These are phyloP conservation scores for Plectosphaerella sp. DNA, from an alignment of 2,329 filamentous ascomycete genomes.

Conservation along the genomic window DNA sequence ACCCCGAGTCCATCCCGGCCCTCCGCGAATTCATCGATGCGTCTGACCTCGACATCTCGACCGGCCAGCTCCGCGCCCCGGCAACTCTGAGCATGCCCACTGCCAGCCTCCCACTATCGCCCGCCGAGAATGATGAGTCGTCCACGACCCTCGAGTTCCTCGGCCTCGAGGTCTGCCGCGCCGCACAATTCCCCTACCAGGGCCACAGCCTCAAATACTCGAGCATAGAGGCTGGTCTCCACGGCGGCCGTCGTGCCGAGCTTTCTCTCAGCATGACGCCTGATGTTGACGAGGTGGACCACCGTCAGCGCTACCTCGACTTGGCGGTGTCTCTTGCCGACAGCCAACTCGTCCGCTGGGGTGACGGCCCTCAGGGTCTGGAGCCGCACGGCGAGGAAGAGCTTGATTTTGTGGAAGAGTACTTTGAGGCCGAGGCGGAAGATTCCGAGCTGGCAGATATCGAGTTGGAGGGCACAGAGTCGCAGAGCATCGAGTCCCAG, in stretches of 20 bases:
- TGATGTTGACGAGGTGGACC: background rate
- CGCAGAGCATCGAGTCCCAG: too few species aligned
- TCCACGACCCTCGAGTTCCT: constrained; percentile 27
- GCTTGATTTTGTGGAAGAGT: background rate
- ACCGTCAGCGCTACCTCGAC: background rate
- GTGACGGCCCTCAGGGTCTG: background rate
- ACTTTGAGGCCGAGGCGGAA: background rate
- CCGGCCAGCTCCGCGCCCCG: constrained; percentile 36
- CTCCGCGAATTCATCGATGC: constrained; percentile 37
- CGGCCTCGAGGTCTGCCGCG: constrained; percentile 48
- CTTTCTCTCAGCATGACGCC: constrained; percentile 36
- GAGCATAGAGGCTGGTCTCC: constrained; percentile 45
- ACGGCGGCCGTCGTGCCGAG: constrained; percentile 47
- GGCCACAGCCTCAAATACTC: constrained; percentile 46
- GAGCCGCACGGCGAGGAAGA: background rate
- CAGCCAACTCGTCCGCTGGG: background rate
- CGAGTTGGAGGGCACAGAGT: too few species aligned
- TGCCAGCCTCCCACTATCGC: background rate
- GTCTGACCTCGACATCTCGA: constrained; percentile 41
- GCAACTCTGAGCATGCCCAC: constrained; percentile 16
- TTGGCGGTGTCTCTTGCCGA: background rate
- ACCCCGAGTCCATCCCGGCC: constrained; percentile 17
- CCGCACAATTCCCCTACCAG: constrained; percentile 34
- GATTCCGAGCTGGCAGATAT: background rate
- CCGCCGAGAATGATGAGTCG: background rate